Percentiles rank a stretch among this genome's conserved stretches.
phyloP scores from a whole-genome alignment of 2,329 filamentous ascomycete genomes.

The Rhynchosporium agropyri region DNA sequence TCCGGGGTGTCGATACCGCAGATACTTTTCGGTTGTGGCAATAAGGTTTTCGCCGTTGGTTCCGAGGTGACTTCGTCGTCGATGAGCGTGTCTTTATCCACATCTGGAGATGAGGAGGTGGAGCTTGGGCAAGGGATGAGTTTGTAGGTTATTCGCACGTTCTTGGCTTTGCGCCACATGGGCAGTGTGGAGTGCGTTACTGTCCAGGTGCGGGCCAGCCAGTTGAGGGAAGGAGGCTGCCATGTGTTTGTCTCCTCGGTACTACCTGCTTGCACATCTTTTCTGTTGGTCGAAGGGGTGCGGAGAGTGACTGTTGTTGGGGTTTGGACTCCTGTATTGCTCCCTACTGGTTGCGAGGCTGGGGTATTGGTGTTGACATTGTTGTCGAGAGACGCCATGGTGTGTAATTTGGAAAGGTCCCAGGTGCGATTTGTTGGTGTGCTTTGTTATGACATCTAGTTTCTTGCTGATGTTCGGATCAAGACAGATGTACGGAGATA shows the following conservation, averaged over 20 bases:
- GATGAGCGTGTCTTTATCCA: slow-evolving; percentile 43
- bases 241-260: not conserved
- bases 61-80: slow-evolving; percentile 75
- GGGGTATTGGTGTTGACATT: not conserved
- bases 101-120: not conserved
- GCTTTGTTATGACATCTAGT: not conserved
- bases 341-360: not conserved
- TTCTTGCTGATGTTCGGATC: too few species aligned
- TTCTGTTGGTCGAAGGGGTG: slow-evolving; percentile 1
- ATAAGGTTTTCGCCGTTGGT: slow-evolving; percentile 48
- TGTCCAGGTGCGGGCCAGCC: slow-evolving; percentile 69
- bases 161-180: slow-evolving; percentile 81
- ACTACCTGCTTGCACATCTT: slow-evolving; percentile 1
- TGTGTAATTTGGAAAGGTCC: not conserved
- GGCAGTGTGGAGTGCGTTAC: slow-evolving; percentile 75
- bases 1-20: slow-evolving; percentile 63
- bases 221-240: slow-evolving; percentile 46
- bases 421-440: not conserved
- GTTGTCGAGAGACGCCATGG: not conserved
- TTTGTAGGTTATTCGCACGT: slow-evolving; percentile 78
- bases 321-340: not conserved
- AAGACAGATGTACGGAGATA: too few species aligned
- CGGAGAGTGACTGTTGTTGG: slow-evolving; percentile 10
- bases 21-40: slow-evolving; percentile 59
- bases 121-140: slow-evolving; percentile 45